Conservation (phyloP, 192 early-diverging fungal species). For the Backusella mclennaniae region DNA sequence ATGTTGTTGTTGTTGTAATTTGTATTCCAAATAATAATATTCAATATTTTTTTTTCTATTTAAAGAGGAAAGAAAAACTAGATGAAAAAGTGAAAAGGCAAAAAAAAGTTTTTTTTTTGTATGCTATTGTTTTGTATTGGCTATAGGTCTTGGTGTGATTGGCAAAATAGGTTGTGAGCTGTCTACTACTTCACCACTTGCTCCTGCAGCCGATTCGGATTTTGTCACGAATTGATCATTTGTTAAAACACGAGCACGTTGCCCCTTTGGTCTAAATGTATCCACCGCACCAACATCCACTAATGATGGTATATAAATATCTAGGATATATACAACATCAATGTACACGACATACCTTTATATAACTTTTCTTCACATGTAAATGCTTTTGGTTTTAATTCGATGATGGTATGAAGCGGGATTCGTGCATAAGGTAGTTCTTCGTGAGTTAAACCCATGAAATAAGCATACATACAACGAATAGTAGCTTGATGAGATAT, state of each 20-base stretch:
- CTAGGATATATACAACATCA: background rate
- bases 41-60: background rate
- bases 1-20: background rate
- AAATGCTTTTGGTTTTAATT: constrained; percentile 94
- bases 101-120: background rate
- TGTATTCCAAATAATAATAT: background rate
- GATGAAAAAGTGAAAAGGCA: background rate
- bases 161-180: constrained; percentile 29
- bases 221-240: background rate
- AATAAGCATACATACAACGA: constrained; percentile 96
- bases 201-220: background rate
- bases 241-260: background rate
- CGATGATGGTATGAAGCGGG: constrained; percentile 94
- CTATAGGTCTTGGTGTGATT: background rate
- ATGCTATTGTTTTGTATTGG: background rate
- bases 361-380: constrained; percentile 89
- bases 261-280: constrained; percentile 82
- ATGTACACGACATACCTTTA: constrained; percentile 36
- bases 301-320: background rate
- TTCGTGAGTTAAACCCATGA: constrained; percentile 87
- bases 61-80: background rate
- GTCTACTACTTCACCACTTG: constrained; percentile 34
- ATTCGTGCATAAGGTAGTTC: constrained; percentile 98
- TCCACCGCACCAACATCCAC: constrained; percentile 96
- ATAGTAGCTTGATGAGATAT: constrained; percentile 97